These are phyloP conservation scores for Phanerodontia chrysosporium DNA, from an alignment of 768 basidiomycete genomes.

Conservation along the genomic window DNA sequence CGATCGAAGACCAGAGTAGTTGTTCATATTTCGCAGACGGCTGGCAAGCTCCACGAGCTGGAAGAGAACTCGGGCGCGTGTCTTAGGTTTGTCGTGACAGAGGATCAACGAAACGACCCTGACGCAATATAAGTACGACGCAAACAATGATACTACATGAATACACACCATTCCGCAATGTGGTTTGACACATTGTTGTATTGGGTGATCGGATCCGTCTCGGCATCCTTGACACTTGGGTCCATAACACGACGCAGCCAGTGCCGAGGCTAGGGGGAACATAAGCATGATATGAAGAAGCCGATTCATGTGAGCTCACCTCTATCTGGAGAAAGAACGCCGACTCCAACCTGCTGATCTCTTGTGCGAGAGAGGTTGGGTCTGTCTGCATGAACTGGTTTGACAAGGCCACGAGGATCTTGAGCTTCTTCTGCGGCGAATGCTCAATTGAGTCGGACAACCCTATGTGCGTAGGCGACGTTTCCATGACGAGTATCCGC, in stretches of 20 bases:
- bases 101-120: slow-evolving; percentile 93
- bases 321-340: slow-evolving; percentile 70
- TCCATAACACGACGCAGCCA: slow-evolving; percentile 79
- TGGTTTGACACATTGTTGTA: slow-evolving; percentile 80
- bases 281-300: slow-evolving; percentile 9
- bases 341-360: slow-evolving; percentile 76
- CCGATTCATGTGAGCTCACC: slow-evolving; percentile 38
- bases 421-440: slow-evolving; percentile 54
- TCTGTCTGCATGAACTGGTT: slow-evolving; percentile 53
- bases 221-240: slow-evolving; percentile 59
- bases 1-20: slow-evolving; percentile 90
- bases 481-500: slow-evolving; percentile 35
- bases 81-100: slow-evolving; percentile 74
- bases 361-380: slow-evolving; percentile 70
- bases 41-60: slow-evolving; percentile 84
- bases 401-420: slow-evolving; percentile 56
- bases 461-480: slow-evolving; percentile 17
- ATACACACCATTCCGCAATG: slow-evolving; percentile 72
- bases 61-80: slow-evolving; percentile 79
- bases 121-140: slow-evolving; percentile 5
- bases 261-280: slow-evolving; percentile 64
- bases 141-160: not conserved
- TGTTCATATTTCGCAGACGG: slow-evolving; percentile 77
- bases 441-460: slow-evolving; percentile 31
- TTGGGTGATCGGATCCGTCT: slow-evolving; percentile 64